Evolutionary conservation across 1,284 basidiomycete genomes (phyloP), one percentile per base, ranked within the genome.

Genomic region (Kalmanozyma brasiliensis): DNA sequence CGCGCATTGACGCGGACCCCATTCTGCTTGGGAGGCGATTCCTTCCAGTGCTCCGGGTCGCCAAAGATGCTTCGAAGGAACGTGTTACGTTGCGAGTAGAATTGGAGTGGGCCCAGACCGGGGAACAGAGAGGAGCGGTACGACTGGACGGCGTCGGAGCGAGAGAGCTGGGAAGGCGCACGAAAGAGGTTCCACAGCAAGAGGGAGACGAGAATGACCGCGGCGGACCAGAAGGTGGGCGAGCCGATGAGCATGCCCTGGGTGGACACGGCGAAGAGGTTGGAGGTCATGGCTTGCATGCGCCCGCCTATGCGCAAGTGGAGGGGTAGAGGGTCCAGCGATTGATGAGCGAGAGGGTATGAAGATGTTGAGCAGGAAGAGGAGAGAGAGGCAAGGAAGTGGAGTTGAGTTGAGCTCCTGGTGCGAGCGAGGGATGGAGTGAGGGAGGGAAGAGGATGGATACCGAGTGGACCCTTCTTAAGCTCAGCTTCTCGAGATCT

Each of bases 61-160:
- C 71, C 71, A 52, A 69, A 70, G 32, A 60, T 40, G 24, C 20
- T 42, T 16, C 71, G 58, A 2, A 73, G 66, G 53, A 70, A 73
- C 2, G 46, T 41, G 43, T 67, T 65, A 36, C 71, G 62, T 14
- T 60, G 33, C 8, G 62, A 61, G 49, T 66, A 73, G 44, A 73
- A 48, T 10, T 35, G 24, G 19, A 61, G 32, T 11, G 71, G 61
- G 8, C 71, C 71, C 2, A 73, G 51, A 4, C 59, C 59, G 24
- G 62, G 57, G 5, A 68, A 32, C 16, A 55, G 41, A 7, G 55
- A 43, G 5, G 51, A 48, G 17, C 36, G 43, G 40, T 69, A 69
- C 5, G 61, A 24, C n/a, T 57, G 44, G 45, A 73, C 40, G 20
- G 38, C n/a, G 29, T 43, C 37, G 1, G 41, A 19, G 8, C 70